A percentile compares a stretch with the other conserved stretches of the same genome.
Conservation (phyloP, 2,329 filamentous ascomycete species). For the Fusarium odoratissimum region DNA sequence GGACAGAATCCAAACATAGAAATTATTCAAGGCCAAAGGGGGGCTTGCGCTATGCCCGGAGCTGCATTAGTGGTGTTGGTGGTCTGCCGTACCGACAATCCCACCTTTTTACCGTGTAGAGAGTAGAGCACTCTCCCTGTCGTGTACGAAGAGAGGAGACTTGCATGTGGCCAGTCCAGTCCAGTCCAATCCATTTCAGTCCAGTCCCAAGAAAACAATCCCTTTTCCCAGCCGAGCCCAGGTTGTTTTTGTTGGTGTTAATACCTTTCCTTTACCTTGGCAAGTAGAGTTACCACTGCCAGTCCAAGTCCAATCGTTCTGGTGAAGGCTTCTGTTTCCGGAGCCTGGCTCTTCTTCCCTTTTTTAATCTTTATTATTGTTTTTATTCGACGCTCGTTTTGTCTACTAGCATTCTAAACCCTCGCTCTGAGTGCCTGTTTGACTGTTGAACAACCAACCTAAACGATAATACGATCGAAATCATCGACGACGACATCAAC, state of each 20-base stretch:
- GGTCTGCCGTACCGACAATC: slow-evolving; percentile 31
- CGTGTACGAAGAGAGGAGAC: slow-evolving; percentile 16
- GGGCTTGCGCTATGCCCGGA: slow-evolving; percentile 23
- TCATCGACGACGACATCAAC: slow-evolving; percentile 17
- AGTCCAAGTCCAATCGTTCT: slow-evolving; percentile 35
- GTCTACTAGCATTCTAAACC: slow-evolving; percentile 33
- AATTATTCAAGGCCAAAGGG: slow-evolving; percentile 33
- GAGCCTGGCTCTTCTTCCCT: slow-evolving; percentile 26
- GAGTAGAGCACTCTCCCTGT: slow-evolving; percentile 15
- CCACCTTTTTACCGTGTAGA: slow-evolving; percentile 8
- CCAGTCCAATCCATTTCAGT: neutral
- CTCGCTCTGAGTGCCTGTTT: slow-evolving; percentile 41
- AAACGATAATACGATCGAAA: slow-evolving; percentile 4
- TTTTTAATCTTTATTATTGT: slow-evolving; percentile 24
- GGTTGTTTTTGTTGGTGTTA: slow-evolving; percentile 37
- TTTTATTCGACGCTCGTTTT: slow-evolving; percentile 45
- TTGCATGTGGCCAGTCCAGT: slow-evolving; percentile 36
- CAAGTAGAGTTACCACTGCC: slow-evolving; percentile 35
- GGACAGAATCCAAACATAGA: slow-evolving; percentile 45
- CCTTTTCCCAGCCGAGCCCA: slow-evolving; percentile 43
- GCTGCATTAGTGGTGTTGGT: slow-evolving; percentile 21
- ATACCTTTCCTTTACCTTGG: slow-evolving; percentile 20
- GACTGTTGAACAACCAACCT: slow-evolving; percentile 15
- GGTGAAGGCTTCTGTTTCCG: slow-evolving; percentile 38
- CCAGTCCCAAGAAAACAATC: slow-evolving; percentile 46